Evolutionary conservation across 2,329 filamentous ascomycete species (phyloP).

Genomic region (Zarea fungicola): DNA sequence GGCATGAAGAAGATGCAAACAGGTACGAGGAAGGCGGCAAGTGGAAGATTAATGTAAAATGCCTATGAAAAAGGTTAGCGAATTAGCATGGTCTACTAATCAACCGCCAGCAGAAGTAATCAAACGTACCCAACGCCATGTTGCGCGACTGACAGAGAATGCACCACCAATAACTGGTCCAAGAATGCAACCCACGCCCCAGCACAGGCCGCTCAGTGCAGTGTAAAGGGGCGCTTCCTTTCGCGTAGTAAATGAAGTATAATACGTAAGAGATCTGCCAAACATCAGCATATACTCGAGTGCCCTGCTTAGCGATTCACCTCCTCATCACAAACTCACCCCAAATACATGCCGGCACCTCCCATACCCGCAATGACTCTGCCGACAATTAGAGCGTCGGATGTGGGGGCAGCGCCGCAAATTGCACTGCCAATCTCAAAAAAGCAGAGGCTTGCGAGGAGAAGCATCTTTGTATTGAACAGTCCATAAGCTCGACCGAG

Average conservation of each 20-base stretch:
- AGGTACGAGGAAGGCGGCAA: conserved; percentile 30
- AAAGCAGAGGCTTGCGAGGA: conserved; percentile 16
- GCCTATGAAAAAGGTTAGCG: not conserved
- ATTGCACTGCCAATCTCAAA: conserved; percentile 25
- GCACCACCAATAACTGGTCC: conserved; percentile 43
- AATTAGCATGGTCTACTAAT: not conserved
- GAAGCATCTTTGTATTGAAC: conserved; percentile 39
- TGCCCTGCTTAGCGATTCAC: not conserved
- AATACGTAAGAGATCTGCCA: not conserved
- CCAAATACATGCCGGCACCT: conserved; percentile 34
- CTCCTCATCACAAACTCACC: conserved; percentile 5
- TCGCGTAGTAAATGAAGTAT: not conserved
- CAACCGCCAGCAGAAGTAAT: not conserved
- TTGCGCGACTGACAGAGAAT: conserved; percentile 32
- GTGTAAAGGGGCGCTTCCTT: not conserved
- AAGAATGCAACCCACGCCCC: conserved; percentile 40
- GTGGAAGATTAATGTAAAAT: conserved; percentile 42
- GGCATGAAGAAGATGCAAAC: conserved; percentile 24
- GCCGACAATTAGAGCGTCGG: conserved; percentile 40
- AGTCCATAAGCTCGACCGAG: conserved; percentile 37
- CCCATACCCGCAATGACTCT: conserved; percentile 37
- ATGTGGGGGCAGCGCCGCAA: conserved; percentile 35
- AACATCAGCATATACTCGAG: conserved; percentile 17
- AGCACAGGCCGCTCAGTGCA: conserved; percentile 21
- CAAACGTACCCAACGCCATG: conserved; percentile 34